Conservation (phyloP, 768 basidiomycete genomes). For the Basidioascus undulatus region DNA sequence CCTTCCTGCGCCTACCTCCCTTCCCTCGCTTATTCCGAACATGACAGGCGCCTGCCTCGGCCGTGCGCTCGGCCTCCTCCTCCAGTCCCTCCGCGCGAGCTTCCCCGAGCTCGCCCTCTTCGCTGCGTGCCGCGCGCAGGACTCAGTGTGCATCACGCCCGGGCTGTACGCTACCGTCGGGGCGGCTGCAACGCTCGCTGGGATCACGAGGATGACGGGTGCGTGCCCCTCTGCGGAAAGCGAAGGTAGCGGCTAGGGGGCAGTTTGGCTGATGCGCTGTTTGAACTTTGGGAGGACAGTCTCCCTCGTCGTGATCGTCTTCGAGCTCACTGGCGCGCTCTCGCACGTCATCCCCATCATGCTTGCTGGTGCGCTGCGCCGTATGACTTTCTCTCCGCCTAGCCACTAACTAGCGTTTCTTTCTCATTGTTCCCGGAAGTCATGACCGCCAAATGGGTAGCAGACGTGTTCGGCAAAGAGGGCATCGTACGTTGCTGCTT, state of each 20-base stretch:
- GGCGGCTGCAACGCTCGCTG: conserved; percentile 79
- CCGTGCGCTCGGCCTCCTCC: conserved; percentile 85
- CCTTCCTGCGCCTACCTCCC: no score
- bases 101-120: conserved; percentile 64
- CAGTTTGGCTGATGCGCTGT: not conserved
- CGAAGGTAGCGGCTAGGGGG: not conserved
- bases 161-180: conserved; percentile 96
- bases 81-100: conserved; percentile 64
- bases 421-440: no score
- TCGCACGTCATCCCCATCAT: conserved; percentile 95
- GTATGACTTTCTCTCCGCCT: no score
- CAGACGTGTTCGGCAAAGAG: no score
- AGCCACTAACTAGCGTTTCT: no score
- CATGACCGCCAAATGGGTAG: no score
- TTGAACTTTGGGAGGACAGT: conserved; percentile 45
- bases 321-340: conserved; percentile 86
- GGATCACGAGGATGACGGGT: no score
- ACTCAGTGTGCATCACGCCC: conserved; percentile 92
- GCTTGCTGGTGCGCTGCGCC: no score
- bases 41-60: conserved; percentile 96
- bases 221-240: conserved; percentile 6
- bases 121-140: conserved; percentile 66
- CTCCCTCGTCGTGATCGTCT: conserved; percentile 97
- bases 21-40: no score
- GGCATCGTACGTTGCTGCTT: no score